Conservation (phyloP, 495 filamentous ascomycete species). For the Lophium mytilinum region DNA sequence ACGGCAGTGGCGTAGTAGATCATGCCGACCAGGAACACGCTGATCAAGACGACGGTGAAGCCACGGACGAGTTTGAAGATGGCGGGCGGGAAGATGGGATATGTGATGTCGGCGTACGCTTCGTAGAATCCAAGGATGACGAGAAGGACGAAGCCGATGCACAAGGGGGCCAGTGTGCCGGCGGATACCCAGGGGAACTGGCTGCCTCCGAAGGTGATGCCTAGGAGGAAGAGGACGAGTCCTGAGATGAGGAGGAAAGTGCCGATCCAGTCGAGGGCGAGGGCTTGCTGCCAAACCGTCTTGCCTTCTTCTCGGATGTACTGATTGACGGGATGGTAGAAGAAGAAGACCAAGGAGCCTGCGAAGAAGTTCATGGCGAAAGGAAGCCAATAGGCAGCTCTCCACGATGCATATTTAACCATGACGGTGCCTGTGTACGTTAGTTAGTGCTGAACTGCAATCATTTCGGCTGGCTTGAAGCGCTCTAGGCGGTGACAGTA, state of each 20-base stretch:
- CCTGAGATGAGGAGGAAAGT: conserved; percentile 1
- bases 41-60: background rate
- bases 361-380: background rate
- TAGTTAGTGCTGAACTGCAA: too few species aligned
- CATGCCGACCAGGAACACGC: background rate
- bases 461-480: too few species aligned
- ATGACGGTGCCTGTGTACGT: background rate
- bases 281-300: background rate
- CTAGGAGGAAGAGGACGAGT: background rate
- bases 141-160: background rate
- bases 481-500: background rate
- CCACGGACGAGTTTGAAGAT: background rate
- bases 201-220: background rate
- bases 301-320: background rate
- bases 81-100: background rate
- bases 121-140: background rate
- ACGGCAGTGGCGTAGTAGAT: background rate
- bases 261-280: background rate
- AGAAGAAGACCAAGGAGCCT: background rate
- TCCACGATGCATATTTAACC: background rate
- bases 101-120: background rate
- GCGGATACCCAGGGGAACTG: background rate
- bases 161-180: background rate
- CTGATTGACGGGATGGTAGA: background rate
- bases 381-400: conserved; percentile 16